phyloP scores from a whole-genome alignment of 208 protist species.

The Strigomonas culicis region DNA sequence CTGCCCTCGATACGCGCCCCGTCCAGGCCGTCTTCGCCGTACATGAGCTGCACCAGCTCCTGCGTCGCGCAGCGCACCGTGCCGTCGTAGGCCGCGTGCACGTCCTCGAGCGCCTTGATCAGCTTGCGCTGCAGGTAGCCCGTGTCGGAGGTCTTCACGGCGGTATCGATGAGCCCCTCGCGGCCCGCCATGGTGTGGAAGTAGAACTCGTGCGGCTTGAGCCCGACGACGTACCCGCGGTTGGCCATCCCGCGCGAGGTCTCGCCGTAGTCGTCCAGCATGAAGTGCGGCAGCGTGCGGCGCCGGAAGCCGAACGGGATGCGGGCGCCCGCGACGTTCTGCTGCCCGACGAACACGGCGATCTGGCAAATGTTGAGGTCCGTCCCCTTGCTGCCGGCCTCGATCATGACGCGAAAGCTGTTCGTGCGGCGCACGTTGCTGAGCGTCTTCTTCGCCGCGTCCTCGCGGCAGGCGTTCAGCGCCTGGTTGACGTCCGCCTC shows the following conservation, averaged over 20 bases:
- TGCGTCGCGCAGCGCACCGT: slow-evolving; percentile 97
- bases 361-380: slow-evolving; percentile 99
- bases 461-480: slow-evolving; percentile 92
- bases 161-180: slow-evolving; percentile 99
- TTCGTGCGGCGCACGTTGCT: slow-evolving; percentile 88
- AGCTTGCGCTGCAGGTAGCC: slow-evolving; percentile 94
- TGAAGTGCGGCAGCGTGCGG: slow-evolving; percentile 98
- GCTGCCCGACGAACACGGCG: slow-evolving; percentile 99
- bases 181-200: slow-evolving; percentile 99
- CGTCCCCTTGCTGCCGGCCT: slow-evolving; percentile 98
- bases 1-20: slow-evolving; percentile 90
- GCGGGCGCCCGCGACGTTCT: slow-evolving; percentile 99
- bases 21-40: slow-evolving; percentile 99
- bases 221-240: slow-evolving; percentile 97
- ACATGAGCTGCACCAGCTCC: slow-evolving; percentile 97
- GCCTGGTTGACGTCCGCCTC: slow-evolving; percentile 97
- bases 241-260: slow-evolving; percentile 98
- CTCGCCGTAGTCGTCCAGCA: slow-evolving; percentile 97
- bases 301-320: slow-evolving; percentile 98
- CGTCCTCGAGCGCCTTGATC: slow-evolving; percentile 98
- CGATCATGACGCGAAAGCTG: slow-evolving; percentile 96
- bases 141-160: slow-evolving; percentile 99
- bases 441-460: slow-evolving; percentile 85
- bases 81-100: slow-evolving; percentile 97
- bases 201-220: slow-evolving; percentile 99